Base-by-base conservation (phyloP, 306 rosid species). In the Rosa persica region DNA sequence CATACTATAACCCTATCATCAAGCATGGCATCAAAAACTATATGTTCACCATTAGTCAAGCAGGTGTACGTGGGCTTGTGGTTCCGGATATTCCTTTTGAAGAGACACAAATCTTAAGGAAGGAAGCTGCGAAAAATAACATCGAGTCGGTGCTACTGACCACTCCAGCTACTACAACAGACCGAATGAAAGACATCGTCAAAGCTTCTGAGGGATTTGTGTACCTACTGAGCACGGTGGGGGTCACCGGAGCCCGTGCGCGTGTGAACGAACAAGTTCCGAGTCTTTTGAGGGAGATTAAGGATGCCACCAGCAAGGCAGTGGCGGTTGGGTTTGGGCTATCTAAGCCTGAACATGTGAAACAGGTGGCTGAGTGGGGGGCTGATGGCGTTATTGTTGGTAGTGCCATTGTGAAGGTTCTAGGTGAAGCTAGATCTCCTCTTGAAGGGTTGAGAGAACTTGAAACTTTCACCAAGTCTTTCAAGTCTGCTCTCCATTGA, bases 321-420 rank as follows among this genome's bases (percentile, higher is more conserved):
- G 92, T 92, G n/a, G 97, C 97, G 12, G 98, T 94, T 70, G 97
- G 96, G 40, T 94, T 94, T 55, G 98, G 98, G 79, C 85, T 94
- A 80, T 92, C 98, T 4, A 92, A 80, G 55, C 94, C 94, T 1
- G 94, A 92, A 93, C 97, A 92, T 52, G 94, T 87, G 39, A 88
- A 92, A 72, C 89, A 92, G 93, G 97, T 92, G 20, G 89, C 87
- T 0, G 88, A 74, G 73, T 94, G 98, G 97, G 98, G 97, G 66
- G 97, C 96, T 80, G 97, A 92, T 82, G 98, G 98, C 25, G 93
- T 85, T 68, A 92, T 94, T 81, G 89, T 94, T 73, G 98, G 98
- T 12, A 92, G 96, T 85, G 98, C 94, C 60, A 85, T 90, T 42
- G 98, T 92, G 80, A 94, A 83, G 88, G 49, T 94, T 74, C 86